Percentiles rank a stretch among this genome's conserved stretches.
These are phyloP conservation scores for Xerocomus amazonicus DNA, from an alignment of 1,284 basidiomycete genomes.

Conservation along the genomic window DNA sequence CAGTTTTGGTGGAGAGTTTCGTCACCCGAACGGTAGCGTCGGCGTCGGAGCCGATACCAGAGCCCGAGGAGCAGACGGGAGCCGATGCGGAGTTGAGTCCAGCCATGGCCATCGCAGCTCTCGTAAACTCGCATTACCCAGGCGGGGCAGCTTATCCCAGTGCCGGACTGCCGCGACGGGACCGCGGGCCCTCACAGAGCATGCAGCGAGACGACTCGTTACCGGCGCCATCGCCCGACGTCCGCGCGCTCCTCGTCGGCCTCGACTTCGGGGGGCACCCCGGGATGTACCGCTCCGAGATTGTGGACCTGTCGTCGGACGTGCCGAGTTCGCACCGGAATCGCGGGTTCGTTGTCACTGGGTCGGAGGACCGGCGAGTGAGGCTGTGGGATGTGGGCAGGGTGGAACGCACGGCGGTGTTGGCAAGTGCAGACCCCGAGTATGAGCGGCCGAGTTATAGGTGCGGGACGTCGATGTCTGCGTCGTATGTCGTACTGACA, in stretches of 20 bases:
- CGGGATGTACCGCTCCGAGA: constrained; percentile 50
- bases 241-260: constrained; percentile 64
- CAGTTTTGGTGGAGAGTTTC: constrained; percentile 65
- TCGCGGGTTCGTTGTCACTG: constrained; percentile 75
- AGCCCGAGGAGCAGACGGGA: constrained; percentile 47
- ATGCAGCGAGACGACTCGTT: constrained; percentile 35
- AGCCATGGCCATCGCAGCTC: constrained; percentile 61
- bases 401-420: constrained; percentile 66
- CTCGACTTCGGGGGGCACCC: constrained; percentile 70
- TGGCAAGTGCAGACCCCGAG: constrained; percentile 70
- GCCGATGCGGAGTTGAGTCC: constrained; percentile 58
- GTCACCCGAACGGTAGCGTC: constrained; percentile 43
- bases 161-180: constrained; percentile 22
- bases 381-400: constrained; percentile 79
- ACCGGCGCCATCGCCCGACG: constrained; percentile 51
- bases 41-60: constrained; percentile 44
- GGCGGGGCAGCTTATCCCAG: constrained; percentile 28
- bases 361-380: constrained; percentile 78
- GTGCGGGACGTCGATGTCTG: constrained; percentile 36
- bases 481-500: background rate
- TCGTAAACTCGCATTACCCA: constrained; percentile 47
- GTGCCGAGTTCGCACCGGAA: constrained; percentile 36
- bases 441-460: constrained; percentile 66
- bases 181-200: constrained; percentile 27
- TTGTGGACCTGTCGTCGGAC: constrained; percentile 47